Base-by-base conservation (phyloP, 2,329 filamentous ascomycete species). In the Tolypocladium guangdongense region DNA sequence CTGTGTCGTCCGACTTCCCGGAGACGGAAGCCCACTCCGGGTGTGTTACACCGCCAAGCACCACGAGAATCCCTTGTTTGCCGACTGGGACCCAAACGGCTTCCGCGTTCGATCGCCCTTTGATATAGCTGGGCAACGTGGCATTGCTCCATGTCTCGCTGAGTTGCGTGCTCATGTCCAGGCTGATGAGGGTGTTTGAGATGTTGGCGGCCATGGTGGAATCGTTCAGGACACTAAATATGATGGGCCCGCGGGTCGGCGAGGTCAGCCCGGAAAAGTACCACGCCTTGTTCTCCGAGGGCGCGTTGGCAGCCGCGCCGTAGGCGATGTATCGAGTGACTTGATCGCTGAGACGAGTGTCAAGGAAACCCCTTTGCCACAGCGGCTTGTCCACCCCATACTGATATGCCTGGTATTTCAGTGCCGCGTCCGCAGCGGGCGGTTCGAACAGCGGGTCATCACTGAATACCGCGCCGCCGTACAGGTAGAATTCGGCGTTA, bases 71-170 rank as follows among this genome's bases (percentile, higher is more conserved):
- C 1, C 90, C 90, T 60, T 90, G 74, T 18, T 78, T 71, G 3
- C 88, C 87, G 46, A 90, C 88, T 1, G 90, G 90, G 1, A 95
- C 77, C 84, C 86, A 90, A 1, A 86, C 82, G 1, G 86, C 71
- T 54, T 86, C 84, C 0, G 83, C 75, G 58, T 79, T 82, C 4
- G 83, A 81, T 18, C 86, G 78, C 1, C 78, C 78, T 5, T 70
- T 66, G 7, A 86, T 70, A 4, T 63, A 58, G 0, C 60, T 41
- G 0, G 78, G 77, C 3, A 88, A 63, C 0, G 80, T 79, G 1
- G 50, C 57, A 58, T 87, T 88, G 7, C 60, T 66, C 81, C 84
- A 89, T 5, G 59, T 71, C 54, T 79, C 76, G 0, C 62, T 39
- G 5, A 68, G 56, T 63, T 83, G 78, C 0, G 61, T 64, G 0